A percentile compares a stretch with the other conserved stretches of the same genome.
Evolutionary conservation across 371 early-diverging fungal species (phyloP).

Genomic region (Blakeslea trispora): DNA sequence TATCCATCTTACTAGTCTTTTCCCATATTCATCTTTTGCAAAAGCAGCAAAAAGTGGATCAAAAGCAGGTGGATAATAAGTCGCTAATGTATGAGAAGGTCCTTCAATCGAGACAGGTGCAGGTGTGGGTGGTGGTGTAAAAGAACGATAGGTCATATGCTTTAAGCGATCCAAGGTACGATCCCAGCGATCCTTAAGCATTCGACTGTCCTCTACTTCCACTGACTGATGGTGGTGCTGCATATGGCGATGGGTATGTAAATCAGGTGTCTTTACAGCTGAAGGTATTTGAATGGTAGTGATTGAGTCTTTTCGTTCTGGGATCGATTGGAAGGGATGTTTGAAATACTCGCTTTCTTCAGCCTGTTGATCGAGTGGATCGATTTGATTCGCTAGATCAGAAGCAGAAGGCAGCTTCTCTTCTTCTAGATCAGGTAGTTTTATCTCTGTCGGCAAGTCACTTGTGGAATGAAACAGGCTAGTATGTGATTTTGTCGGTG

Average conservation of each 20-base stretch:
- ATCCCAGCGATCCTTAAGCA: conserved; percentile 40
- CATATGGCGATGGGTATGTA: not conserved
- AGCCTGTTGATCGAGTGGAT: conserved; percentile 4
- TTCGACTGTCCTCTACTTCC: conserved; percentile 11
- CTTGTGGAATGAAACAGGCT: too few relatives aligned
- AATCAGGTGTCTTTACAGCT: conserved; percentile 1
- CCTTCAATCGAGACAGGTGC: conserved; percentile 5
- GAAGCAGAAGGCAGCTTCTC: conserved; percentile 34
- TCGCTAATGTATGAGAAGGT: conserved; percentile 34
- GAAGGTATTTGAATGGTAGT: conserved; percentile 4
- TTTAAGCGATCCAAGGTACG: conserved; percentile 41
- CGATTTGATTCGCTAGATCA: conserved; percentile 26
- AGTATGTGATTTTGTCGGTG: too few relatives aligned
- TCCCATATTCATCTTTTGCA: conserved; percentile 46
- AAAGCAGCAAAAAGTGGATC: conserved; percentile 44
- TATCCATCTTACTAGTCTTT: conserved; percentile 37
- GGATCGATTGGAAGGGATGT: conserved; percentile 29
- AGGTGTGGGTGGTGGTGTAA: conserved; percentile 9
- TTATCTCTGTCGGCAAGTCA: too few relatives aligned
- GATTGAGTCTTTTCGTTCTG: conserved; percentile 6
- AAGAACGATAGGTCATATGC: conserved; percentile 30
- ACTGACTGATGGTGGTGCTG: conserved; percentile 5
- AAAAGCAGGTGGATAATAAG: conserved; percentile 50
- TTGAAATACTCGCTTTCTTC: conserved; percentile 35
- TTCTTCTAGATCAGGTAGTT: conserved; percentile 20